These are phyloP conservation scores for Dissophora ornata DNA, from an alignment of 192 early-diverging fungal species.

Conservation along the genomic window DNA sequence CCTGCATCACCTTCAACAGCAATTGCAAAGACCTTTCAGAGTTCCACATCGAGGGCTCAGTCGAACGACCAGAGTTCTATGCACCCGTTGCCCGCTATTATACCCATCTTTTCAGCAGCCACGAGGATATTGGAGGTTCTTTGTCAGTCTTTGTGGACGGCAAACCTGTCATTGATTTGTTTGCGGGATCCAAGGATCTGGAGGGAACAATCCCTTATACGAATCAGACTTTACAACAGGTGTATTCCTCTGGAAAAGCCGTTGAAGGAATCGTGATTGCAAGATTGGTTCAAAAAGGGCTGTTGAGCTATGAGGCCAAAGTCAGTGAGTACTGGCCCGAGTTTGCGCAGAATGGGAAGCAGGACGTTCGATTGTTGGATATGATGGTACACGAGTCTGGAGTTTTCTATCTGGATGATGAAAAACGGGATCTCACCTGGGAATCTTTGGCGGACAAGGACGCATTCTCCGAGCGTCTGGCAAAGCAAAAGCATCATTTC, in stretches of 20 bases:
- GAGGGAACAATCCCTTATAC: constrained; percentile 54
- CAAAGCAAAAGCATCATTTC: constrained; percentile 74
- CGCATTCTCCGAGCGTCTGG: constrained; percentile 60
- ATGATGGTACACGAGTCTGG: constrained; percentile 74
- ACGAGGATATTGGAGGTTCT: constrained; percentile 63
- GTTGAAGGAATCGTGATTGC: constrained; percentile 71
- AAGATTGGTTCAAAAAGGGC: constrained; percentile 66
- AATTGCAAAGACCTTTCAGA: constrained; percentile 11
- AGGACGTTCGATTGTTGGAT: constrained; percentile 71
- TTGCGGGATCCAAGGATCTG: constrained; percentile 68
- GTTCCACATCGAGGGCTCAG: constrained; percentile 8
- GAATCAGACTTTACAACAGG: constrained; percentile 69
- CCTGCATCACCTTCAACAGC: constrained; percentile 20
- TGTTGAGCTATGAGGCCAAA: constrained; percentile 60
- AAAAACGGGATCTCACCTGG: constrained; percentile 50
- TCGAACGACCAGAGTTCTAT: constrained; percentile 18
- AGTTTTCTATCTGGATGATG: constrained; percentile 67
- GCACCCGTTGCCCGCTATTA: constrained; percentile 16
- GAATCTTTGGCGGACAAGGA: constrained; percentile 63
- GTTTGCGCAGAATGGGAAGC: constrained; percentile 76
- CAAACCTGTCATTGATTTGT: constrained; percentile 68
- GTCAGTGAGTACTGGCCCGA: constrained; percentile 78
- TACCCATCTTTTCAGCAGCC: constrained; percentile 28
- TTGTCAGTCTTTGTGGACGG: constrained; percentile 62
- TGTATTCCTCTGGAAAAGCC: constrained; percentile 72